Evolutionary conservation across 78 protist species (phyloP).

Genomic region (Isochrysis galbana): DNA sequence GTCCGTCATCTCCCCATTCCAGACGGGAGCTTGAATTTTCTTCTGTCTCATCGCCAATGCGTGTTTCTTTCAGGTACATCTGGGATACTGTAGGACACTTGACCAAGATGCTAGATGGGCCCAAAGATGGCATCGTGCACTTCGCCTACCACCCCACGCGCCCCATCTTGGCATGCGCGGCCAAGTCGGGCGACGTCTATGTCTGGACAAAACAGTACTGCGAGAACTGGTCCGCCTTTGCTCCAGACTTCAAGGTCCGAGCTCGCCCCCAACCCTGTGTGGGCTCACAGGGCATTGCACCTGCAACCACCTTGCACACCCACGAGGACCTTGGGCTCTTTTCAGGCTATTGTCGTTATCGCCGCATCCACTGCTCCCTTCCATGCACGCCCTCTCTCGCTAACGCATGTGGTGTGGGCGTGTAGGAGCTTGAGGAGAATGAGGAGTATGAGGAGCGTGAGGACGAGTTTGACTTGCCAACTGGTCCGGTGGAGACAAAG

Average conservation of each 20-base stretch:
- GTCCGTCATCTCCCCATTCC: not conserved
- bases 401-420: not conserved
- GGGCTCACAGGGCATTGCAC: too few species aligned
- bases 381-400: not conserved
- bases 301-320: too few species aligned
- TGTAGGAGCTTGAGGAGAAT: conserved; percentile 37
- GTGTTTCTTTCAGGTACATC: not conserved
- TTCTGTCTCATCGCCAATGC: not conserved
- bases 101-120: not conserved
- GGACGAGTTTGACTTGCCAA: conserved; percentile 33
- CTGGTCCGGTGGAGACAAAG: not conserved
- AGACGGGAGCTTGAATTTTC: not conserved
- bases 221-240: conserved; percentile 46
- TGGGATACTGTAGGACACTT: not conserved
- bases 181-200: not conserved
- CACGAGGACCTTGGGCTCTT: too few species aligned
- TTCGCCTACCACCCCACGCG: conserved; percentile 31
- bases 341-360: too few species aligned
- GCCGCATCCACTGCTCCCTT: too few species aligned
- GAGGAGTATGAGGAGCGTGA: conserved; percentile 41
- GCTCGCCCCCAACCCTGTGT: too few species aligned
- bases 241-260: conserved; percentile 49
- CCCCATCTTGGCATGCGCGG: not conserved
- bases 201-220: conserved; percentile 40
- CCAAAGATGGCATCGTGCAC: not conserved